Evolutionary conservation across 2,329 filamentous ascomycete species (phyloP), one percentile per base, ranked within the genome.

Genomic region (Fusarium cyanostomum): DNA sequence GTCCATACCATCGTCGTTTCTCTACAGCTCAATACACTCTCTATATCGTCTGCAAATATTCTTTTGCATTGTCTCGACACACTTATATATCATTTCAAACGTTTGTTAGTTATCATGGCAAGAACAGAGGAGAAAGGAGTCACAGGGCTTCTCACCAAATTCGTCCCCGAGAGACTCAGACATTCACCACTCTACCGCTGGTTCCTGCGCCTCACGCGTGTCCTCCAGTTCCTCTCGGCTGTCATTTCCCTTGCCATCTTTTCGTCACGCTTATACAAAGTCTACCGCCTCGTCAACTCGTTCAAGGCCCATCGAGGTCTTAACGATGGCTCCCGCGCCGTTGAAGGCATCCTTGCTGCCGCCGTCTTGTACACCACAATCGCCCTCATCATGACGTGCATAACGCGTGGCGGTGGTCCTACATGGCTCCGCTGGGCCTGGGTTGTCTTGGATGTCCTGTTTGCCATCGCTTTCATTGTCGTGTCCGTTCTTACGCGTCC

Each of bases 311-410:
- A 52, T 2, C 62, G 59, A 3, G 64, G 59, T 3, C 27, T 67
- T 3, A 66, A 53, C 4, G 13, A 24, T 7, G 28, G 51, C 3
- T 64, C 50, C 8, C 59, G 59, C 0, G 64, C 59, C 1, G 64
- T 67, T 5, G 63, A 66, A 11, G 64, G 64, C n/a, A 67, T 67
- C 5, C 38, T 67, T 2, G 64, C 56, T 3, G 59, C 56, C 1
- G 64, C 64, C n/a, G 63, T 58, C 4, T 5, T 66, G 9, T 67
- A 67, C 34, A 67, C 63, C 0, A 49, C 66, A 1, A 15, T 67
- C 5, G 52, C 56, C 4, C 56, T 61, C 46, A 7, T 67, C 2
- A 7, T 67, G 7, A 35, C 44, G 5, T 7, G 52, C 2, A 21
- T 65, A 3, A 41, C 53, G 9, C 52, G 46, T 10, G 38, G 61